A percentile compares a stretch with the other conserved stretches of the same genome.
phyloP scores from a whole-genome alignment of 192 early-diverging fungal genomes.

The Glomus cerebriforme region DNA sequence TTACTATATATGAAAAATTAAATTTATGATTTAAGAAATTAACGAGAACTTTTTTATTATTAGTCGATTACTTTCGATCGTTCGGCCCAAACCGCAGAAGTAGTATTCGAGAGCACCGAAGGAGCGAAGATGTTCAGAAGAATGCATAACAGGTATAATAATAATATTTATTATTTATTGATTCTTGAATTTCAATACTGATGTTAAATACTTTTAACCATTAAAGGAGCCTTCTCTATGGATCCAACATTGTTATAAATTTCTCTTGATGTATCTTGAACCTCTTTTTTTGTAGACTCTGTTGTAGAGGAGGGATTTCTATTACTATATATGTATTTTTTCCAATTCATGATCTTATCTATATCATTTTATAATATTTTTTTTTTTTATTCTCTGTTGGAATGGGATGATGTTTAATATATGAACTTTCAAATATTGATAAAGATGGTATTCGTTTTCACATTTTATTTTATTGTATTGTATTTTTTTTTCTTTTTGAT shows the following conservation, averaged over 20 bases:
- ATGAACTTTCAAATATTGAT: neutral
- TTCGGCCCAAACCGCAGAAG: neutral
- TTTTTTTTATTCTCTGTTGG: neutral
- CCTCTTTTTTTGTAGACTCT: neutral
- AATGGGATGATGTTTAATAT: neutral
- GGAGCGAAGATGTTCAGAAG: constrained; percentile 6
- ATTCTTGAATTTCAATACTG: neutral
- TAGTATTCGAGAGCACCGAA: neutral
- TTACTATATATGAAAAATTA: neutral
- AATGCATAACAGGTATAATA: neutral
- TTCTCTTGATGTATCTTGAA: neutral
- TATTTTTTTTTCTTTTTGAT: neutral
- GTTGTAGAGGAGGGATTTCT: neutral
- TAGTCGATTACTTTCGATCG: constrained; percentile 1
- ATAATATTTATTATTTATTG: neutral
- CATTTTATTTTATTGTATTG: neutral
- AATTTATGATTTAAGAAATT: neutral
- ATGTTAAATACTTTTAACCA: neutral
- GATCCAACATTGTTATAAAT: constrained; percentile 1
- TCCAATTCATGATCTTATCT: neutral
- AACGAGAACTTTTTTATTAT: neutral
- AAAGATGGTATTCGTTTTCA: neutral
- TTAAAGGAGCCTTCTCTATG: neutral
- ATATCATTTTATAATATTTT: neutral
- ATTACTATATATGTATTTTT: neutral